A percentile compares a stretch with the other conserved stretches of the same genome.
Evolutionary conservation across 106 monocot species (phyloP).

Genomic region (Platanthera zijinensis): DNA sequence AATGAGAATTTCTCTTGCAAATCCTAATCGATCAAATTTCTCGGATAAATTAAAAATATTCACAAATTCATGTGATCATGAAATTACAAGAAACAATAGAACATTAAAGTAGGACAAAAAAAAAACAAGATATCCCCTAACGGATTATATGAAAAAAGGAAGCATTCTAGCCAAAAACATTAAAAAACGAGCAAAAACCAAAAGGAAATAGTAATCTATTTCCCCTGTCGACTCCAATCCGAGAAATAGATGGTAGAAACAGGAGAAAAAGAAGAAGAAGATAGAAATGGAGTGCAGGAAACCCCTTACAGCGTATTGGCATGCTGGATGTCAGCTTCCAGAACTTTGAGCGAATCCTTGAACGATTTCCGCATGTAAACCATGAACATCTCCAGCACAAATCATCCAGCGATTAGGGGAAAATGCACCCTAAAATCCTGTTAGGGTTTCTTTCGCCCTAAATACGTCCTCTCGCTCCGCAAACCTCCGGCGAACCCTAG

Average conservation of each 20-base stretch:
- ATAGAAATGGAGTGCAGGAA: neutral
- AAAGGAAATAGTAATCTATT: too few species aligned
- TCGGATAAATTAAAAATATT: too few species aligned
- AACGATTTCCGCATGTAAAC: conserved; percentile 85
- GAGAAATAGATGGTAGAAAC: neutral
- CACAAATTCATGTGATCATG: too few species aligned
- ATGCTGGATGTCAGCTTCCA: conserved; percentile 99
- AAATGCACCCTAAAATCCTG: too few species aligned
- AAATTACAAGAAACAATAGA: too few species aligned
- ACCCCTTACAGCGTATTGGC: conserved; percentile 85
- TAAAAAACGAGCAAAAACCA: neutral
- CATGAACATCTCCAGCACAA: conserved; percentile 40
- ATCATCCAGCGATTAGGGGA: too few species aligned
- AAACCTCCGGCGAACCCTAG: too few species aligned
- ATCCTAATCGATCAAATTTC: too few species aligned
- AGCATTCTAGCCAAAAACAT: neutral
- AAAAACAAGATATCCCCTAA: neutral
- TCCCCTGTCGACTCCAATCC: neutral
- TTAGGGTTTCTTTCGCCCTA: too few species aligned
- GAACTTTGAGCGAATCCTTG: conserved; percentile 93
- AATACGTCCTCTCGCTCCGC: too few species aligned
- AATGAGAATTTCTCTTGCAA: too few species aligned
- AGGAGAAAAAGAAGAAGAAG: neutral
- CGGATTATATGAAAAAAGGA: neutral
- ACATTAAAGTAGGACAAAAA: too few species aligned